phyloP scores from a whole-genome alignment of 352 stramenopile species.

The Nothophytophthora sp. region DNA sequence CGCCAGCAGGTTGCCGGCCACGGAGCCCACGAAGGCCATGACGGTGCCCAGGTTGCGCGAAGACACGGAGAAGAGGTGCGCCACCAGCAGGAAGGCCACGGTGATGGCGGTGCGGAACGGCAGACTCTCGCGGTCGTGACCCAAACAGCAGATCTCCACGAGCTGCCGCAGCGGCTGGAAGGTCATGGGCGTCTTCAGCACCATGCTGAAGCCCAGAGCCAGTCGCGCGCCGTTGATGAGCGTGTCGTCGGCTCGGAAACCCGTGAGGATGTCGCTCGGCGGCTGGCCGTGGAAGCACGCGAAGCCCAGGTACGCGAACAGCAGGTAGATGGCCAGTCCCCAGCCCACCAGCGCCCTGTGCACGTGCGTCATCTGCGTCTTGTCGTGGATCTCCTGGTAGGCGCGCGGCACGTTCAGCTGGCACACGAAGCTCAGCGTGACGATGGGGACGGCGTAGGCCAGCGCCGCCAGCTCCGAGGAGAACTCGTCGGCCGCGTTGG shows the following conservation, averaged over 20 bases:
- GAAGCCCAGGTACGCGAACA: conserved; percentile 72
- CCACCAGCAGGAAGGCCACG: conserved; percentile 67
- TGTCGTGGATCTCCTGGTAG: conserved; percentile 80
- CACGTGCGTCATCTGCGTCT: conserved; percentile 66
- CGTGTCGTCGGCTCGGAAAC: conserved; percentile 63
- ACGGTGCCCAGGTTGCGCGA: conserved; percentile 68
- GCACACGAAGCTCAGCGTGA: conserved; percentile 78
- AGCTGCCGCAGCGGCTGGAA: conserved; percentile 84
- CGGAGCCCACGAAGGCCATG: conserved; percentile 76
- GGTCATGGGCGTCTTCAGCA: conserved; percentile 85
- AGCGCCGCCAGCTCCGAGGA: conserved; percentile 56
- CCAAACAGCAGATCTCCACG: conserved; percentile 71
- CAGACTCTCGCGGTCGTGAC: conserved; percentile 70
- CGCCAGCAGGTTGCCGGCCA: conserved; percentile 71
- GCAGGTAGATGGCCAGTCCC: conserved; percentile 58
- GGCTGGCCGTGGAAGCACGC: conserved; percentile 80
- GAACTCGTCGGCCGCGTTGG: conserved; percentile 55
- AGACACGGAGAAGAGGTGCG: conserved; percentile 60
- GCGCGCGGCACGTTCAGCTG: conserved; percentile 82
- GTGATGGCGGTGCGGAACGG: conserved; percentile 69
- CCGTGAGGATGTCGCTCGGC: conserved; percentile 85
- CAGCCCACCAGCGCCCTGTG: conserved; percentile 60
- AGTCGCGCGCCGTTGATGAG: conserved; percentile 81
- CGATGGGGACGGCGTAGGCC: conserved; percentile 79
- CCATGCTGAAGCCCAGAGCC: conserved; percentile 71